A percentile compares a stretch with the other conserved stretches of the same genome.
phyloP scores from a whole-genome alignment of 192 early-diverging fungal genomes.

The Irineochytrium annulatum region DNA sequence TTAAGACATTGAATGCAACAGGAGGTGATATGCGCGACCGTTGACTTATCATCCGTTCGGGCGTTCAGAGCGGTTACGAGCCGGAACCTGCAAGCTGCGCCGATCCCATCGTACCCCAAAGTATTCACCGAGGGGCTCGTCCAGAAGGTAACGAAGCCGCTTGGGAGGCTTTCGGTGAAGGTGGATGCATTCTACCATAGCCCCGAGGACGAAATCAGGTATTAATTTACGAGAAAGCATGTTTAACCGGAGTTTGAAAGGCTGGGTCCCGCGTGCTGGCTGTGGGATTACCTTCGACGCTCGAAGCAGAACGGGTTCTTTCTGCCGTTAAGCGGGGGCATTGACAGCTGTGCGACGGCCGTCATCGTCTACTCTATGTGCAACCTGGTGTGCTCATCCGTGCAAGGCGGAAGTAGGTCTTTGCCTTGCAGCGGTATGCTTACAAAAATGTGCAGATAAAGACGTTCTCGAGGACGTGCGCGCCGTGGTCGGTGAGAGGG shows the following conservation, averaged over 20 bases:
- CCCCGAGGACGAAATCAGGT: constrained; percentile 86
- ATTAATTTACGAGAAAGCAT: not conserved
- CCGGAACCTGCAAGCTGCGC: constrained; percentile 75
- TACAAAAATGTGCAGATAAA: constrained; percentile 32
- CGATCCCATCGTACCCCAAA: constrained; percentile 61
- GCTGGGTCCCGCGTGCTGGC: constrained; percentile 95
- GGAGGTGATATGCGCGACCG: constrained; percentile 88
- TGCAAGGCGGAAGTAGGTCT: constrained; percentile 49
- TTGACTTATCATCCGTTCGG: constrained; percentile 87
- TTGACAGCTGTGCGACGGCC: constrained; percentile 86
- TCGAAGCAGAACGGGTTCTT: constrained; percentile 86
- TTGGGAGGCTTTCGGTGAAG: not conserved
- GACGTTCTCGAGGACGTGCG: constrained; percentile 75
- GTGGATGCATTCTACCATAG: constrained; percentile 51
- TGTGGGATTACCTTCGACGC: constrained; percentile 97
- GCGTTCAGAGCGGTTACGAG: constrained; percentile 72
- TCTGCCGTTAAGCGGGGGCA: constrained; percentile 93
- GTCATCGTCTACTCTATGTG: constrained; percentile 92
- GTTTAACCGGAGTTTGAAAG: not conserved
- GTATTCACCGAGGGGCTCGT: constrained; percentile 41
- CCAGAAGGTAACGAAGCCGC: no score
- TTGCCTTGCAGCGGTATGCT: constrained; percentile 13
- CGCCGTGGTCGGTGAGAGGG: constrained; percentile 47
- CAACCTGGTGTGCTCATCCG: constrained; percentile 67
- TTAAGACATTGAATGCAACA: constrained; percentile 14